Conservation (phyloP, 2,329 filamentous ascomycete species). For the Blumeria graminis region DNA sequence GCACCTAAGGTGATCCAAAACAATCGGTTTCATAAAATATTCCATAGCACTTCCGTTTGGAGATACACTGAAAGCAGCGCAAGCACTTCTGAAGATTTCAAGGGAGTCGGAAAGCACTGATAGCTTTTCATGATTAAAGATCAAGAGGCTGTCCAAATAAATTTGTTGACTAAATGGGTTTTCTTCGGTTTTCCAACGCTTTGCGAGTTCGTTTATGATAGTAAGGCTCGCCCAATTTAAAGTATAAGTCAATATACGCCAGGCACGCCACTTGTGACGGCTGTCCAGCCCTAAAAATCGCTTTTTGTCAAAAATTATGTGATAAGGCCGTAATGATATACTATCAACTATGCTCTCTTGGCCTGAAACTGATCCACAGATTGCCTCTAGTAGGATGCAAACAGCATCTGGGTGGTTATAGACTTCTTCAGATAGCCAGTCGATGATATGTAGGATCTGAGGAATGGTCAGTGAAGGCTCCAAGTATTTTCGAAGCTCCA, state of each 20-base stretch:
- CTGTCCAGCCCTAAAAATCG: conserved; percentile 7
- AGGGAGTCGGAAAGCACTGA: conserved; percentile 6
- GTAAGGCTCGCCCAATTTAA: conserved; percentile 6
- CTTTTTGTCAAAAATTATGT: conserved; percentile 13
- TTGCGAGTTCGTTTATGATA: conserved; percentile 6
- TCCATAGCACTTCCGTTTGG: conserved; percentile 5
- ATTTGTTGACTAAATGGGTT: conserved; percentile 6
- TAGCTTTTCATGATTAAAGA: background rate
- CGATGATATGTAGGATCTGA: conserved; percentile 17
- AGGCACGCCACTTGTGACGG: conserved; percentile 13
- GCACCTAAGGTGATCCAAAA: conserved; percentile 6
- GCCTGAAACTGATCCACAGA: conserved; percentile 16
- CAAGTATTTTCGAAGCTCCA: conserved; percentile 13
- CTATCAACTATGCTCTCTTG: conserved; percentile 16
- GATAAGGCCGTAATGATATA: conserved; percentile 15
- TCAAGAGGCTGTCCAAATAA: background rate
- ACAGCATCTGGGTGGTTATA: conserved; percentile 10
- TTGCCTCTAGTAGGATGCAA: conserved; percentile 17
- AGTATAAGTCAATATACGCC: conserved; percentile 10
- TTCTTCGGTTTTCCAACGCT: conserved; percentile 7
- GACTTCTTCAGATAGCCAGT: conserved; percentile 14
- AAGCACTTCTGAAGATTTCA: conserved; percentile 10
- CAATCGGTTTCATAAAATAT: conserved; percentile 2
- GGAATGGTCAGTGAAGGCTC: conserved; percentile 17
- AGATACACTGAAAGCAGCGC: conserved; percentile 9